phyloP scores from a whole-genome alignment of 2,329 filamentous ascomycete genomes.

The Beauveria pseudobassiana region DNA sequence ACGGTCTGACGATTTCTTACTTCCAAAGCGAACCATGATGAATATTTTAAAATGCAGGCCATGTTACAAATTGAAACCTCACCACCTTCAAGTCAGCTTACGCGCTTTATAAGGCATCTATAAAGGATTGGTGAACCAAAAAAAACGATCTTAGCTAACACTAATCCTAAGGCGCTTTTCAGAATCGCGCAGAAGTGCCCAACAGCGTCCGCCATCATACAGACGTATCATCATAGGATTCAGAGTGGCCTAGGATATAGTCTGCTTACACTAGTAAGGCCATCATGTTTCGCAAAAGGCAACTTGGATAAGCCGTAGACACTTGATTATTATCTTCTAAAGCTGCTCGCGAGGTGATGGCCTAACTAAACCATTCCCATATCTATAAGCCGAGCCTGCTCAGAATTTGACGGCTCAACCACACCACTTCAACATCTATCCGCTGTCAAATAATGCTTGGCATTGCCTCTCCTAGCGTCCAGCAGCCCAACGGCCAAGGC shows the following conservation, averaged over 20 bases:
- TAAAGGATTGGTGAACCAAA: constrained; percentile 25
- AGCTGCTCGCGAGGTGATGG: background rate
- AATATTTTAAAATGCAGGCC: constrained; percentile 40
- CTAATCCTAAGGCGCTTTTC: constrained; percentile 24
- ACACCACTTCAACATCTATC: too few relatives aligned
- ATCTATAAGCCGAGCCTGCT: background rate
- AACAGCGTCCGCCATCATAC: constrained; percentile 34
- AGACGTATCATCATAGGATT: constrained; percentile 45
- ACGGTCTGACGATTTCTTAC: constrained; percentile 10
- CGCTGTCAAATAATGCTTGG: too few relatives aligned
- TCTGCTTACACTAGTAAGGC: constrained; percentile 34
- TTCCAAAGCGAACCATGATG: constrained; percentile 16
- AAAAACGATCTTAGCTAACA: constrained; percentile 19
- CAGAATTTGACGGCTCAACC: too few relatives aligned
- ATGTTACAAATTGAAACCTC: constrained; percentile 37
- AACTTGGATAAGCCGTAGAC: constrained; percentile 16
- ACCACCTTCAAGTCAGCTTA: constrained; percentile 34
- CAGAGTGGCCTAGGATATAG: constrained; percentile 35
- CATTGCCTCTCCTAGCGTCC: too few relatives aligned
- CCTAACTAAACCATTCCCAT: background rate
- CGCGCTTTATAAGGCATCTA: constrained; percentile 33
- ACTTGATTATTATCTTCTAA: constrained; percentile 7
- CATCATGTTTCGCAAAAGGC: constrained; percentile 34
- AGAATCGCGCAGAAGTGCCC: constrained; percentile 27
- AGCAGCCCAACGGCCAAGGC: too few relatives aligned